Base-by-base conservation (phyloP, 345 rosid species). In the Boechera retrofracta region DNA sequence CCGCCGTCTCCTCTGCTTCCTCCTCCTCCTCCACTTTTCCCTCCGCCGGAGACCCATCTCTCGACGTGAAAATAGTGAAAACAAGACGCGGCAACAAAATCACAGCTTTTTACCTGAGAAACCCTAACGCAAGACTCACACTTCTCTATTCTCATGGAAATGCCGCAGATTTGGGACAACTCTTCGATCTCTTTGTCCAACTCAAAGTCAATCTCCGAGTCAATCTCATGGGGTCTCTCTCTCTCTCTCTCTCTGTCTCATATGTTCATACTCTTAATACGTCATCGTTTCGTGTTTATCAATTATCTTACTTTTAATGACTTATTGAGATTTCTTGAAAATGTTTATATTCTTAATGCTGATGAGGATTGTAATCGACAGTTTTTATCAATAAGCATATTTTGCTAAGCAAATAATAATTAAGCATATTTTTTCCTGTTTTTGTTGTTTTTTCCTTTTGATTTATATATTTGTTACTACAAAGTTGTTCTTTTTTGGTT, bases 141-240 rank as follows among this genome's bases (percentile, higher is more conserved):
- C 78, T 96, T 74, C 87, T 96, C 0, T 96, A 96, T 76, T 96
- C 99, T 6, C 99, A 93, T 80, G 98, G 99, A 54, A 96, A 96
- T 83, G 99, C 99, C 13, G 97, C 99, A 53, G 99, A 95, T 86
- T 90, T 95, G 74, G 99, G 98, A 55, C 99, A 96, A 83, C 97
- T 96, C 77, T 91, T 93, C 57, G 98, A 93, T 82, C 97, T 96
- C 87, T 96, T 96, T 39, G 89, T 91, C 21, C 99, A 93, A 87
- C 97, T 96, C 77, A 91, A 91, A 89, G 86, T 93, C 80, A 93
- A 96, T 81, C 99, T 96, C 79, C 78, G 96, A 77, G 98, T 96
- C 79, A 96, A 96, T 80, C 86, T 96, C 76, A 89, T 96, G 82
- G 99, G 98, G 99, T 95, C 68, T 65, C 86, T 84, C 33, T 52